Percentiles rank a stretch among this genome's conserved stretches.
phyloP scores from a whole-genome alignment of 805 yeast species.

The Pichia rugopelliculosa region DNA sequence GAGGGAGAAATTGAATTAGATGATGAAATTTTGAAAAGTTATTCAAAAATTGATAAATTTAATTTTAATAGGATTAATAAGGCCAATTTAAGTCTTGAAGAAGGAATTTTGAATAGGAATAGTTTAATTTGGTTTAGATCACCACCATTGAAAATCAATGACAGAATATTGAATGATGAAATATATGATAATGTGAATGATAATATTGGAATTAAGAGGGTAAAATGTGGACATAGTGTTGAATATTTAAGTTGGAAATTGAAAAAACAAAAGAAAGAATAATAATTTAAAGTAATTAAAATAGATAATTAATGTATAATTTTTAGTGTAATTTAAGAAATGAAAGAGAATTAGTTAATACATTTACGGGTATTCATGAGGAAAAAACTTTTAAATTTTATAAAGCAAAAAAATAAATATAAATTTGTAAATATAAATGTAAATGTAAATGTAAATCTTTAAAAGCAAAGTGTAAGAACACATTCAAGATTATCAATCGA shows the following conservation, averaged over 20 bases:
- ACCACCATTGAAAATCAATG: slow-evolving; percentile 46
- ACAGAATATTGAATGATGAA: slow-evolving; percentile 29
- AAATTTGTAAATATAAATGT: neutral
- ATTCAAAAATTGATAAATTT: slow-evolving; percentile 26
- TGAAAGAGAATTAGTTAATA: too few relatives aligned
- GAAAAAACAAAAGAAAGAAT: slow-evolving; percentile 5
- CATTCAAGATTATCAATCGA: too few relatives aligned
- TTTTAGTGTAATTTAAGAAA: slow-evolving; percentile 1
- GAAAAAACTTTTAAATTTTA: too few relatives aligned
- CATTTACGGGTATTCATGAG: too few relatives aligned
- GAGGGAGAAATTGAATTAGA: slow-evolving; percentile 22
- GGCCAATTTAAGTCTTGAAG: neutral
- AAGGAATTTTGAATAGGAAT: slow-evolving; percentile 5
- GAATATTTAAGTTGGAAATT: slow-evolving; percentile 58
- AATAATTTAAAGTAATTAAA: neutral
- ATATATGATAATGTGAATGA: slow-evolving; percentile 10
- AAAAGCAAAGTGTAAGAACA: too few relatives aligned
- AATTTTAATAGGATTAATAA: slow-evolving; percentile 25
- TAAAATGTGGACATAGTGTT: slow-evolving; percentile 63
- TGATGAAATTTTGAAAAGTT: slow-evolving; percentile 26
- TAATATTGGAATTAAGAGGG: slow-evolving; percentile 22
- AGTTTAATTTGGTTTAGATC: slow-evolving; percentile 62
- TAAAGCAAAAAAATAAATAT: neutral
- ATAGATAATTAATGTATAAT: neutral
- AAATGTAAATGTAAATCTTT: too few relatives aligned